Base-by-base conservation (phyloP, 257 asterid species). In the Haberlea rhodopensis region DNA sequence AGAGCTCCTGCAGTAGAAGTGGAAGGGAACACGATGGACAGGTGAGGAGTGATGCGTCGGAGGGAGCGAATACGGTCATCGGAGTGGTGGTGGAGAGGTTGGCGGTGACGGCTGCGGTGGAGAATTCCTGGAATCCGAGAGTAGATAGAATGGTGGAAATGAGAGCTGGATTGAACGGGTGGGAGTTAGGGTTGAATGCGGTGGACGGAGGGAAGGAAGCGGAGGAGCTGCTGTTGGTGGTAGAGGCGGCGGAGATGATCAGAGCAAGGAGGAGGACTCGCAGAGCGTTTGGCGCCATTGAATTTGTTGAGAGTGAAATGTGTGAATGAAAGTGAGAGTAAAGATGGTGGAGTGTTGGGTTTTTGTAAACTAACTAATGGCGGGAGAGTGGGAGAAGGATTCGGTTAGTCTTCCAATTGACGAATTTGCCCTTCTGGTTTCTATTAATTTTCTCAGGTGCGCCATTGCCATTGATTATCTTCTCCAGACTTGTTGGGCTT, bases 61-160 rank as follows among this genome's bases (percentile, higher is more conserved):
- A 71, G 6, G 95, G 87, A 13, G 96, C 91, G 77, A 91, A 88
- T 20, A 91, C 75, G 29, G 97, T 91, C 73, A 88, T 46, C 6
- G 96, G 96, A 40, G 90, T 78, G 67, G 76, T 63, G 79, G 78
- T 74, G 75, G 95, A 75, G 82, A 86, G 80, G 55, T 86, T 83
- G 6, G 81, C 51, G 20, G 51, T 20, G 7, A 5, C 19, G 2
- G 51, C 51, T 13, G 19, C 92, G 31, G 87, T 54, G 62, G 96
- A 84, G 68, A 86, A 86, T 29, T 91, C 90, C 76, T 81, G 82
- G 78, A 76, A 91, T 53, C 97, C 97, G 63, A 91, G 90, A 4
- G 90, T 76, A 28, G 95, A 74, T 69, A 88, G 91, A 45, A 88
- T 71, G 48, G 85, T 77, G 34, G 95, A 80, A 80, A 83, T 71